Percentiles rank a stretch among this genome's conserved stretches.
These are phyloP conservation scores for Apiotrichum brassicae DNA, from an alignment of 1,284 basidiomycete genomes.

Conservation along the genomic window DNA sequence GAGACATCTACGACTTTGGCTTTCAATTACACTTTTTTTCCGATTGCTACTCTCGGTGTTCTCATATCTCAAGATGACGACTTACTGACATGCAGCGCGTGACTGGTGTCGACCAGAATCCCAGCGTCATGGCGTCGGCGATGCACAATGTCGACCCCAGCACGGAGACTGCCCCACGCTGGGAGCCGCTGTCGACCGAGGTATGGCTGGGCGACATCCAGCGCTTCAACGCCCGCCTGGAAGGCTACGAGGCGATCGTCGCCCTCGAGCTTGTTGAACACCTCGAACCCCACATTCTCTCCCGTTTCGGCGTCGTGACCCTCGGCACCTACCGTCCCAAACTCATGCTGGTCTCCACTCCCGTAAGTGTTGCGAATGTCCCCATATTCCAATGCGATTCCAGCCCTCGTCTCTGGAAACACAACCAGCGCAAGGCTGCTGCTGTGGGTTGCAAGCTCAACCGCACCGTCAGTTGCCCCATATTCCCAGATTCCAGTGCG, in stretches of 20 bases:
- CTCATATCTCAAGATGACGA: too few species aligned
- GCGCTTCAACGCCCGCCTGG: slow-evolving; percentile 65
- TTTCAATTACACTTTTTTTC: too few species aligned
- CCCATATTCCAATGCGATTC: not conserved
- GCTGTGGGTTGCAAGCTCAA: too few species aligned
- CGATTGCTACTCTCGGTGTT: too few species aligned
- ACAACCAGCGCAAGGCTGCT: too few species aligned
- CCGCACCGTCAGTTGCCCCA: too few species aligned
- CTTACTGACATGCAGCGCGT: slow-evolving; percentile 33
- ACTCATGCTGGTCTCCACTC: slow-evolving; percentile 77
- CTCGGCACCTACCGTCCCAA: slow-evolving; percentile 77
- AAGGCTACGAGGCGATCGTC: slow-evolving; percentile 71
- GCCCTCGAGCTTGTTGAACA: slow-evolving; percentile 92
- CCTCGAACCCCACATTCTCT: slow-evolving; percentile 62
- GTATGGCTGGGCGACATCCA: slow-evolving; percentile 79
- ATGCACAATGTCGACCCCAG: slow-evolving; percentile 28
- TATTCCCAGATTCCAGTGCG: too few species aligned
- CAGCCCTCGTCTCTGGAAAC: too few species aligned
- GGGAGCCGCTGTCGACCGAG: slow-evolving; percentile 65
- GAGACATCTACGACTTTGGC: too few species aligned
- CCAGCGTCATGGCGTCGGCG: slow-evolving; percentile 36
- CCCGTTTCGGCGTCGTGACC: slow-evolving; percentile 69
- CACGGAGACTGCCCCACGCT: slow-evolving; percentile 49
- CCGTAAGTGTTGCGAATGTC: too few species aligned
- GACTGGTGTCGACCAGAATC: slow-evolving; percentile 41